Evolutionary conservation across 2,329 filamentous ascomycete genomes (phyloP).

Genomic region (Colletotrichum horii): DNA sequence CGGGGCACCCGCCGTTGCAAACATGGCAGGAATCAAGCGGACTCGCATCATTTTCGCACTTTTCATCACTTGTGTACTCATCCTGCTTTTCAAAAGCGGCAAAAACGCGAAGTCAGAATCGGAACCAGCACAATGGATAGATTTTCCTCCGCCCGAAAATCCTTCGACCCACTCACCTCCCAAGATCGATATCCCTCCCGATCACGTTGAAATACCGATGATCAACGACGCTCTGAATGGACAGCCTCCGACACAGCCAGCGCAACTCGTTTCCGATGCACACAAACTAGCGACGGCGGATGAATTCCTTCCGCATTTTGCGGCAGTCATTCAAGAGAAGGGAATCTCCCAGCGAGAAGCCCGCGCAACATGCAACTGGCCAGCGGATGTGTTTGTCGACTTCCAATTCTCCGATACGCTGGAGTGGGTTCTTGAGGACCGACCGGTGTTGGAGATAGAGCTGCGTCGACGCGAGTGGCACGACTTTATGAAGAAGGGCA

Average conservation of each 20-base stretch:
- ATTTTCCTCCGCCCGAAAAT: not conserved
- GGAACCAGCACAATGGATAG: not conserved
- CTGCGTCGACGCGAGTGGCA: conserved; percentile 13
- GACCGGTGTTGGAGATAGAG: conserved; percentile 6
- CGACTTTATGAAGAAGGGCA: not conserved
- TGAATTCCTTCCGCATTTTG: not conserved
- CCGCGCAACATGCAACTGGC: conserved; percentile 1
- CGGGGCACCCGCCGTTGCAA: not conserved
- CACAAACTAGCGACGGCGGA: conserved; percentile 4
- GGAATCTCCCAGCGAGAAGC: not conserved
- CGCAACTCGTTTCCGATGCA: not conserved
- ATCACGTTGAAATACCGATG: not conserved
- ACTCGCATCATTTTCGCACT: not conserved
- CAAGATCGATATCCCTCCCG: not conserved
- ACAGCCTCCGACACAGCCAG: not conserved
- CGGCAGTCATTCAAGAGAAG: not conserved
- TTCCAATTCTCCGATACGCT: conserved; percentile 7
- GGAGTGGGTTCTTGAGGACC: conserved; percentile 6
- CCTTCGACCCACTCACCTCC: not conserved
- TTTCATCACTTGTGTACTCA: not conserved
- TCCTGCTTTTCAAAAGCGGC: not conserved
- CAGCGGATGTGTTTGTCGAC: not conserved
- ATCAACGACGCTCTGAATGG: not conserved
- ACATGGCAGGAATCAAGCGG: conserved; percentile 1
- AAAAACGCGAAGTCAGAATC: not conserved